Evolutionary conservation across 2,329 filamentous ascomycete species (phyloP).

Genomic region (Cercospora citrullina): DNA sequence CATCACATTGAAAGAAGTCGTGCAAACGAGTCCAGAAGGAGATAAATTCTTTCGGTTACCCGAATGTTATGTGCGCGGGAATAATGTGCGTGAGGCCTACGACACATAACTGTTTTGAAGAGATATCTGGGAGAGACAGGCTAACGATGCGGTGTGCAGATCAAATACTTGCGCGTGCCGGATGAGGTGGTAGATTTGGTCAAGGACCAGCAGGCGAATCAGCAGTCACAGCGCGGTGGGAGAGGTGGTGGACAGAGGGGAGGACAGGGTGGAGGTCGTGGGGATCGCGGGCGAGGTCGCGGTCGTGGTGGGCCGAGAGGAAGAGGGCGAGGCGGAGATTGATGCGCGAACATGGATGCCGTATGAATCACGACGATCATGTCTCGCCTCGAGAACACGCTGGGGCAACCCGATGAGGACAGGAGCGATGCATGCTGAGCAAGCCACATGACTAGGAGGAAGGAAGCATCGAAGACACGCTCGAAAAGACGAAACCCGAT

Average conservation of each 20-base stretch:
- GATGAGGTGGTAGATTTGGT: slow-evolving; percentile 95
- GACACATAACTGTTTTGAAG: too few species aligned
- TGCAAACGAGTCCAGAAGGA: slow-evolving; percentile 92
- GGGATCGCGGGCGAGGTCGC: slow-evolving; percentile 31
- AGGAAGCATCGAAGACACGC: background rate
- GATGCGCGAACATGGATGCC: background rate
- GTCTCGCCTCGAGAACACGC: background rate
- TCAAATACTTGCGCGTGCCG: slow-evolving; percentile 95
- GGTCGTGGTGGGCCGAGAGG: slow-evolving; percentile 33
- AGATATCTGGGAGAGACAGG: too few species aligned
- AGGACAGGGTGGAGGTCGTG: slow-evolving; percentile 25
- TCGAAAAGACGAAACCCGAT: background rate
- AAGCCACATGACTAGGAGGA: background rate
- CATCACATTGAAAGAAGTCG: slow-evolving; percentile 91
- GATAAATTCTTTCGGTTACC: slow-evolving; percentile 90
- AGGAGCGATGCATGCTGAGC: background rate
- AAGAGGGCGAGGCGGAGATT: slow-evolving; percentile 28
- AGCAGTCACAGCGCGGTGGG: slow-evolving; percentile 53
- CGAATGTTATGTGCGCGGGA: slow-evolving; percentile 94
- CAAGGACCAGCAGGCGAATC: slow-evolving; percentile 80
- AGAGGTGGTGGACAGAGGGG: slow-evolving; percentile 21
- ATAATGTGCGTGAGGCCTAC: slow-evolving; percentile 90
- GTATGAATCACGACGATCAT: background rate
- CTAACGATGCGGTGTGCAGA: slow-evolving; percentile 68
- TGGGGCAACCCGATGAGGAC: background rate